Evolutionary conservation across 2,329 filamentous ascomycete species (phyloP), one percentile per base, ranked within the genome.

Genomic region (Gyromitra esculenta): DNA sequence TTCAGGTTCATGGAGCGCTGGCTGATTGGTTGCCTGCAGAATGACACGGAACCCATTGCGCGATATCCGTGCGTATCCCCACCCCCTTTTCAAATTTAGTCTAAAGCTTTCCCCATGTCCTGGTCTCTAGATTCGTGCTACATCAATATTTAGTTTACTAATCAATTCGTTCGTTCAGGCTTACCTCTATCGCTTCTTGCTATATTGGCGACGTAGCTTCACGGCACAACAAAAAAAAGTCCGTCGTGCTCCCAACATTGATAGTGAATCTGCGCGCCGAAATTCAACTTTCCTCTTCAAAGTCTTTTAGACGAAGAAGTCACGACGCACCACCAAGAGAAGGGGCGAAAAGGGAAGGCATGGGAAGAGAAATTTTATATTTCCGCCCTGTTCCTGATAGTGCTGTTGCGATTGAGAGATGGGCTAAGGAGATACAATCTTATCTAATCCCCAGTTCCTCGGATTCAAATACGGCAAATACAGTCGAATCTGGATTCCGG

Each of bases 191-290:
- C 9, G 65, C 79, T 13, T 79, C 77, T 13, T 79, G 78, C 41
- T 80, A 80, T 74, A 75, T 80, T 48, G 79, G 79, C 31, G 79
- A 80, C 50, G 66, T 79, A 8, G 78, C 76, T 13, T 52, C 68
- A 21, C 71, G 75, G 2, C 77, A 77, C 13, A 76, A 60, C 15
- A 79, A 79, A 45, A 80, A 80, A 63, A 78, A 78, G 62, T 79
- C 78, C 0, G 59, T 78, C 21, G 66, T 79, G 3, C 45, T 78
- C 18, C 78, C 79, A 6, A 80, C 79, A 5, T 39, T 80, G 15
- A 72, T 80, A 2, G 69, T 80, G 8, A 78, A 80, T 41, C 66
- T 80, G 5, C 76, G 76, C 13, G 54, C 67, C n/a, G 76, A 79
- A 21, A 52, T 64, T 7, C 71, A 68, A n/a, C 74, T 71, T 5